phyloP scores from a whole-genome alignment of 495 filamentous ascomycete genomes.

The Pyrenopolyporus hunteri region DNA sequence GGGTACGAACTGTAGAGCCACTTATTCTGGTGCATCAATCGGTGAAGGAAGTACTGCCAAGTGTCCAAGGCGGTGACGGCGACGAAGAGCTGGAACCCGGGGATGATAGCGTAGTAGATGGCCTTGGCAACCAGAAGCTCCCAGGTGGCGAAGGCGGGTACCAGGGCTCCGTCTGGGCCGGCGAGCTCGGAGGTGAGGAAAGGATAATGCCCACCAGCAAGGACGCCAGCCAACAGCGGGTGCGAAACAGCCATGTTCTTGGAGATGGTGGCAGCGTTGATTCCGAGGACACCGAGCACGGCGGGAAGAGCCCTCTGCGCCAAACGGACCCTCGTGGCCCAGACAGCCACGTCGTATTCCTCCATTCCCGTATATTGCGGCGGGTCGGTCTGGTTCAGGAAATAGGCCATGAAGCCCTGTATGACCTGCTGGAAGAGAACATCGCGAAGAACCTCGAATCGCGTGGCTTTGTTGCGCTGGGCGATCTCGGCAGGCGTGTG shows the following conservation, averaged over 20 bases:
- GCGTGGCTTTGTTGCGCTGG: conserved; percentile 83
- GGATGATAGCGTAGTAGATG: conserved; percentile 81
- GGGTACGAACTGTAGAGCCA: conserved; percentile 90
- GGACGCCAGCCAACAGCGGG: conserved; percentile 67
- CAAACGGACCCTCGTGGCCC: conserved; percentile 76
- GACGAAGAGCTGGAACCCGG: conserved; percentile 72
- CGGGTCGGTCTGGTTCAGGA: conserved; percentile 68
- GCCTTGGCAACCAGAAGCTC: conserved; percentile 73
- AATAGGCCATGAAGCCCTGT: conserved; percentile 70
- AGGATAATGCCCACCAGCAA: conserved; percentile 78
- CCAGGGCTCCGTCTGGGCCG: conserved; percentile 46
- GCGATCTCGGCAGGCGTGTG: conserved; percentile 90
- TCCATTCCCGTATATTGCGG: conserved; percentile 72
- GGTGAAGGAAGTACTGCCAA: conserved; percentile 97
- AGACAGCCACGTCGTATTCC: conserved; percentile 81
- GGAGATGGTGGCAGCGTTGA: conserved; percentile 61
- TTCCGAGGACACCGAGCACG: conserved; percentile 60
- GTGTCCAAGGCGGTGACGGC: conserved; percentile 83
- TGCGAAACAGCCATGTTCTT: conserved; percentile 63
- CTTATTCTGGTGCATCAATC: conserved; percentile 91
- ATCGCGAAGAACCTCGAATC: conserved; percentile 82
- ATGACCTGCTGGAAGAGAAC: conserved; percentile 89
- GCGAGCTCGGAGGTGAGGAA: conserved; percentile 55
- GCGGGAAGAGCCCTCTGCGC: conserved; percentile 71
- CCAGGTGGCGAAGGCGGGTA: conserved; percentile 71